Percentiles rank a stretch among this genome's conserved stretches.
These are phyloP conservation scores for Morella rubra DNA, from an alignment of 306 rosid species.

Conservation along the genomic window DNA sequence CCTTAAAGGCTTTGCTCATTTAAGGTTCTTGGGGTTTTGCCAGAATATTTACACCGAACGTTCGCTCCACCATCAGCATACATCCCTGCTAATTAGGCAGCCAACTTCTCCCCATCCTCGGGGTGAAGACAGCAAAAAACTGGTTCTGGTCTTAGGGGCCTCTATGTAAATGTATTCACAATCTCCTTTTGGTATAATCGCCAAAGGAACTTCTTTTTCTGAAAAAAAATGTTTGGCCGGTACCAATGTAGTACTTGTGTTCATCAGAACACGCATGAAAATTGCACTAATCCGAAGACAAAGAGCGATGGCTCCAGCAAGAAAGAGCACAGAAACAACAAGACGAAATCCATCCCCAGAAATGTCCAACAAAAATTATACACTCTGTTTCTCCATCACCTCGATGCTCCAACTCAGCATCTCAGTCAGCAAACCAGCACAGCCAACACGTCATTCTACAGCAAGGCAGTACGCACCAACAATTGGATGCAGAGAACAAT, in stretches of 20 bases:
- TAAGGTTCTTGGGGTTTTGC: too few species aligned
- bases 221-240: too few species aligned
- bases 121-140: neutral
- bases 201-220: neutral
- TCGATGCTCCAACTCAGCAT: too few species aligned
- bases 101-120: neutral
- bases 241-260: neutral
- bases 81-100: neutral
- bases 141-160: neutral
- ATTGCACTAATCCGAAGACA: neutral
- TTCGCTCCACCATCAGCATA: neutral
- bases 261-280: neutral
- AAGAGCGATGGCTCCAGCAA: neutral
- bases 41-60: too few species aligned
- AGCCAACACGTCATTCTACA: too few species aligned
- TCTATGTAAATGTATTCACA: neutral
- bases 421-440: too few species aligned
- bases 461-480: too few species aligned
- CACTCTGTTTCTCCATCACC: too few species aligned
- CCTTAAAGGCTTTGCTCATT: too few species aligned
- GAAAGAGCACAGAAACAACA: neutral
- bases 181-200: too few species aligned
- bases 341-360: neutral
- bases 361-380: neutral
- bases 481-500: too few species aligned